Base-by-base conservation (phyloP, 352 stramenopile genomes). In the Globisporangium nodosum region DNA sequence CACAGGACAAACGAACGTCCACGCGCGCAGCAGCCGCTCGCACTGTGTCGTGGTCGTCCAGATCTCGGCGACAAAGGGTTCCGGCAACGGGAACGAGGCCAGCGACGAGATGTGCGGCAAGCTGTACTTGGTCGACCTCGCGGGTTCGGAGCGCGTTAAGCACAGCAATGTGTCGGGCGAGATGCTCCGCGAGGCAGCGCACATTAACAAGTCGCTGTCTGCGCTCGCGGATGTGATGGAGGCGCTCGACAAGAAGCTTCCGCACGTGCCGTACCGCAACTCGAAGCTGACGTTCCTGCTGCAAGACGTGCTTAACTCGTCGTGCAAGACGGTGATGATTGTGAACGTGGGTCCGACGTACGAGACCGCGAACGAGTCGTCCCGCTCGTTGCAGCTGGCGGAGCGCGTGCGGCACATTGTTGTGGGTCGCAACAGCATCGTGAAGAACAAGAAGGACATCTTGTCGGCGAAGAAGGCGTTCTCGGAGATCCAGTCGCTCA, bases 221-320 rank as follows among this genome's bases (percentile, higher is more conserved):
- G 91, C 88, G 8, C 80, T 99, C 0, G 93, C 87, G 6, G 94
- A 98, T 73, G 87, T 97, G 18, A 96, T 97, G 81, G 85, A 96
- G 52, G 90, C 90, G 1, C 66, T 98, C 31, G 88, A 95, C 63
- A 90, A 90, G 60, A 97, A 97, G 71, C 72, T 87, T 45, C 63
- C 72, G 30, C 94, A 98, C 67, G 87, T 99, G 37, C 96, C 96
- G 43, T 99, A 98, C 63, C 81, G 96, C 68, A 98, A 99, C 71
- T 98, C 89, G 5, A 99, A 99, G 77, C 84, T 99, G 8, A 99
- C 97, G n/a, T 95, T 96, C 61, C 67, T 99, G 40, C 70, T 99
- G 7, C 87, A 98, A 70, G 94, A 98, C 80, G 92, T 91, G 58
- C 86, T 88, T 61, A 90, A 92, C 49, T 87, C 81, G 27, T 87